Evolutionary conservation across 345 rosid genomes (phyloP).

Genomic region (Citropsis articulata): DNA sequence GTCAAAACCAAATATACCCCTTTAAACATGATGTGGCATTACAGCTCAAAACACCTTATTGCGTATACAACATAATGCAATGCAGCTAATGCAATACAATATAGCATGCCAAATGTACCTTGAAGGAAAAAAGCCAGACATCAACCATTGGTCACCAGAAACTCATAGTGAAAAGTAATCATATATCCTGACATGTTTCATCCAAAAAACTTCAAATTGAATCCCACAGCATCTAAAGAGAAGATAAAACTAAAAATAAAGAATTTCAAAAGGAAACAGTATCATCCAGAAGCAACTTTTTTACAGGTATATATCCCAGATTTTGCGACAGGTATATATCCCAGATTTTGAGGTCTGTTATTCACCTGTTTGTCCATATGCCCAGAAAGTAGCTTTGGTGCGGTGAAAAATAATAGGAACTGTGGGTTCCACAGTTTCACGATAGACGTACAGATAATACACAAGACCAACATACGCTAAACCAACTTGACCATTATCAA

Average conservation of each 20-base stretch:
- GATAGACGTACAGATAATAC: conserved; percentile 57
- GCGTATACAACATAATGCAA: too few relatives aligned
- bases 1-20: conserved; percentile 48
- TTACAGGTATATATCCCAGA: neutral
- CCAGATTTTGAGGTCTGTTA: conserved; percentile 5
- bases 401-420: conserved; percentile 92
- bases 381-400: conserved; percentile 94
- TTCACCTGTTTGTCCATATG: conserved; percentile 94
- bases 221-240: too few relatives aligned
- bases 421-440: conserved; percentile 90
- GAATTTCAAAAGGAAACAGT: too few relatives aligned
- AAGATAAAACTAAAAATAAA: too few relatives aligned
- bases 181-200: neutral
- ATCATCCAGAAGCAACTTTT: neutral
- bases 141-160: neutral
- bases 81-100: too few relatives aligned
- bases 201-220: too few relatives aligned
- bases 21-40: conserved; percentile 11
- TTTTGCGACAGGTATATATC: too few relatives aligned
- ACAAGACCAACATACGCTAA: conserved; percentile 5
- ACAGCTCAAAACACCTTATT: too few relatives aligned
- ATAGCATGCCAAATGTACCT: too few relatives aligned
- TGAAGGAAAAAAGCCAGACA: neutral
- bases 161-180: neutral
- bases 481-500: conserved; percentile 2